Base-by-base conservation (phyloP, 2,329 filamentous ascomycete species). In the Paecilomyces sp. region DNA sequence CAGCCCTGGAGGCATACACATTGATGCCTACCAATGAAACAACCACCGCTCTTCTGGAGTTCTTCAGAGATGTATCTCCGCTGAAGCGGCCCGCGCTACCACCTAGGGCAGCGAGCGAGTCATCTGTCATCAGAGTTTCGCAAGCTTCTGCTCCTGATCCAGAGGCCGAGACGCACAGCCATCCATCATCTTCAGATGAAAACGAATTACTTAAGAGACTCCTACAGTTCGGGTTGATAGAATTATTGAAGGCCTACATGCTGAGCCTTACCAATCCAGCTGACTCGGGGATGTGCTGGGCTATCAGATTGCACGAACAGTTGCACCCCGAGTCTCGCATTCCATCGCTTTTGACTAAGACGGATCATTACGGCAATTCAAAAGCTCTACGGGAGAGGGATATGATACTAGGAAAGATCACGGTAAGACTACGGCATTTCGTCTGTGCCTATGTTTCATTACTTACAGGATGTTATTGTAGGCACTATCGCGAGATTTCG, bases 181-280 rank as follows among this genome's bases (percentile, higher is more conserved):
- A 79, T 15, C 67, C 75, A 0, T 75, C 77, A 6, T 77, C 75
- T 7, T 68, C 70, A 11, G 78, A 80, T 52, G 85, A 88, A 64
- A 70, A 72, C 0, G 76, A 73, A 0, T 73, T 88, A 64, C 80
- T 82, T 56, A 76, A 75, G 47, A 80, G 80, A 56, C 77, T 88
- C 2, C 67, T 86, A n/a, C 84, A 87, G 62, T 85, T 85, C 18
- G 86, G 86, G 60, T 69, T 86, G 12, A 82, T 86, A 1, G 85
- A 87, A 64, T 69, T 86, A 11, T 69, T 86, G 7, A 86, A 88
- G 64, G 83, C 85, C 25, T 88, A 86, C 60, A 70, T 86, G 55
- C 69, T 83, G 61, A 73, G 69, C 54, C 70, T 75, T 41, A 70
- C 71, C 0, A 59, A 67, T 22, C 69, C 72, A 12, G 65, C 72